Conservation (phyloP, 305 asterid species). For the Ajuga reptans region DNA sequence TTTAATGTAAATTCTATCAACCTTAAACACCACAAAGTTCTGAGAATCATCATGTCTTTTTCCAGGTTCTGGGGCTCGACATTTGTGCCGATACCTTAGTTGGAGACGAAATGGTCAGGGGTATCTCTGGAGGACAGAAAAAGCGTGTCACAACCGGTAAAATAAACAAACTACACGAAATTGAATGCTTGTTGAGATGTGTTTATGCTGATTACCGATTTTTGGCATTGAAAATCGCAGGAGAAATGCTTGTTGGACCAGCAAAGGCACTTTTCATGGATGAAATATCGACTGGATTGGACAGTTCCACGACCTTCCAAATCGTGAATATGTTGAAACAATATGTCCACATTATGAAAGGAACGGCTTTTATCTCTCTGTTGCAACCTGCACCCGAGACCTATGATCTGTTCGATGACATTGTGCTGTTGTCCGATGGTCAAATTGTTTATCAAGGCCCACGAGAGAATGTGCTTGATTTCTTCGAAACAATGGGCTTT, state of each 20-base stretch:
- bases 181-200: background rate
- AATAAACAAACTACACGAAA: background rate
- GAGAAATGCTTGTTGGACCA: constrained; percentile 91
- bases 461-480: constrained; percentile 53
- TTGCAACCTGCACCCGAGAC: constrained; percentile 94
- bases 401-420: constrained; percentile 70
- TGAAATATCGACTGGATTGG: constrained; percentile 87
- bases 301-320: constrained; percentile 83
- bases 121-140: constrained; percentile 52
- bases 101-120: constrained; percentile 50
- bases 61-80: constrained; percentile 36
- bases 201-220: background rate
- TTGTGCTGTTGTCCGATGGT: constrained; percentile 65
- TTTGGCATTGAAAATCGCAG: constrained; percentile 29
- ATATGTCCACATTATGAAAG: constrained; percentile 55
- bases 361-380: constrained; percentile 77
- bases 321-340: constrained; percentile 63
- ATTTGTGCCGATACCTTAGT: constrained; percentile 51
- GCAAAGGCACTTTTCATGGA: constrained; percentile 78
- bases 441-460: constrained; percentile 77
- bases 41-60: background rate
- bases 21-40: constrained; percentile 39
- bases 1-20: background rate
- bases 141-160: constrained; percentile 52
- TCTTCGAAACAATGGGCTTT: constrained; percentile 73